A percentile compares a stretch with the other conserved stretches of the same genome.
These are phyloP conservation scores for Hortaea werneckii DNA, from an alignment of 2,329 filamentous ascomycete genomes.

Conservation along the genomic window DNA sequence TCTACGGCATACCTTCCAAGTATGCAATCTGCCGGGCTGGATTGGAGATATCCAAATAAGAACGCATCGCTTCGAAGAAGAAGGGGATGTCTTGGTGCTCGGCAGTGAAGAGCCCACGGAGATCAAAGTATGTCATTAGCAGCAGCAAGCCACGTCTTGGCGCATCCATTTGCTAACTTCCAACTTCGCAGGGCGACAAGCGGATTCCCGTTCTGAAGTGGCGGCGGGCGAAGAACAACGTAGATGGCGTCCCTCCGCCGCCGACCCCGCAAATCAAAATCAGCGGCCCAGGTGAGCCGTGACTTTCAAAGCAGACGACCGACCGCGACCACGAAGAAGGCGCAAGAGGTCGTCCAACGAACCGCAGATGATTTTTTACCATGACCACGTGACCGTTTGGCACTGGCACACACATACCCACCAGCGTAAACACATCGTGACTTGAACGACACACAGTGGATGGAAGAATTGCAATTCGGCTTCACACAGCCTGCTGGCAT, in stretches of 20 bases:
- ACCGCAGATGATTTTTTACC: no score
- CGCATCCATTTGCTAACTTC: neutral
- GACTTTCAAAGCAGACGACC: constrained; percentile 1
- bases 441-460: no score
- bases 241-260: constrained; percentile 21
- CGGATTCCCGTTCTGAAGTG: constrained; percentile 28
- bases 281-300: constrained; percentile 29
- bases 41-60: constrained; percentile 28
- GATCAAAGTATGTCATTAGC: constrained; percentile 23
- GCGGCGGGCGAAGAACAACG: constrained; percentile 25
- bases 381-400: neutral
- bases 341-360: neutral
- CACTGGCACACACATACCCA: neutral
- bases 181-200: constrained; percentile 23
- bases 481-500: no score
- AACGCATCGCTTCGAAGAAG: constrained; percentile 28
- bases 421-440: no score
- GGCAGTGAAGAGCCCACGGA: constrained; percentile 30
- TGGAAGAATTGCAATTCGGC: no score
- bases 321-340: neutral
- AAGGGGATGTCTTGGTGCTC: constrained; percentile 28
- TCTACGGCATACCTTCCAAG: constrained; percentile 28
- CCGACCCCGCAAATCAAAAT: constrained; percentile 30
- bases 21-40: constrained; percentile 30
- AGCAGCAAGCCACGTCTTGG: neutral